Base-by-base conservation (phyloP, 495 filamentous ascomycete species). In the Haplographium delicatum region DNA sequence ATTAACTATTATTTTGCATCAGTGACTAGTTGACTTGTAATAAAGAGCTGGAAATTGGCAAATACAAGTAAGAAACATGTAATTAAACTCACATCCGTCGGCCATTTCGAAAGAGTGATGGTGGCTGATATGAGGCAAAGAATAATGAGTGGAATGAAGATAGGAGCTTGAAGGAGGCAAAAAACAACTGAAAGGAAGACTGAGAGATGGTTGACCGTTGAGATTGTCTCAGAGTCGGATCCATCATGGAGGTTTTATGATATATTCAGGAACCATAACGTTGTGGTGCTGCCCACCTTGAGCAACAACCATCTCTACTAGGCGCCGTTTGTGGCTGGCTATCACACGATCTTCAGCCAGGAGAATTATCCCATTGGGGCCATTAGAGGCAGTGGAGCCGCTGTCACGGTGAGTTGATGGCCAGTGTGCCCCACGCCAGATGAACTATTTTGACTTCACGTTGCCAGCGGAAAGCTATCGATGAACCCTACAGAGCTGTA, bases 1-100 rank as follows among this genome's bases (percentile, higher is more conserved):
- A 68, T 96, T 95, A 53, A 94, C 89, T 95, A 44, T 41, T 13
- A 19, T n/a, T 6, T 63, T 31, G 7, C 28, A 37, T 60, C 41
- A 59, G 53, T 16, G 47, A 60, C 64, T 61, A 56, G 56, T 61
- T 60, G 65, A 67, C 65, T 44, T 60, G 61, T 34, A 52, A 44
- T n/a, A 51, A 56, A 52, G 57, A 51, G 58, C 51, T 31, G 52
- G 49, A 42, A 45, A 58, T n/a, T 43, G 46, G 63, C 48, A 53
- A 48, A 50, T 40, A 47, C 44, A 43, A 49, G 63, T 63, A 54
- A 60, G 59, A 58, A 57, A 62, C 51, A 52, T 62, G 56, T 59
- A 60, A 27, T 49, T 39, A 49, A 55, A 62, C 62, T 65, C 56
- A 64, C 57, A 34, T 50, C 58, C 51, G 47, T 63, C 57, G 40